Evolutionary conservation across 2,329 filamentous ascomycete genomes (phyloP), one percentile per base, ranked within the genome.

Genomic region (Aspergillus versicolor): DNA sequence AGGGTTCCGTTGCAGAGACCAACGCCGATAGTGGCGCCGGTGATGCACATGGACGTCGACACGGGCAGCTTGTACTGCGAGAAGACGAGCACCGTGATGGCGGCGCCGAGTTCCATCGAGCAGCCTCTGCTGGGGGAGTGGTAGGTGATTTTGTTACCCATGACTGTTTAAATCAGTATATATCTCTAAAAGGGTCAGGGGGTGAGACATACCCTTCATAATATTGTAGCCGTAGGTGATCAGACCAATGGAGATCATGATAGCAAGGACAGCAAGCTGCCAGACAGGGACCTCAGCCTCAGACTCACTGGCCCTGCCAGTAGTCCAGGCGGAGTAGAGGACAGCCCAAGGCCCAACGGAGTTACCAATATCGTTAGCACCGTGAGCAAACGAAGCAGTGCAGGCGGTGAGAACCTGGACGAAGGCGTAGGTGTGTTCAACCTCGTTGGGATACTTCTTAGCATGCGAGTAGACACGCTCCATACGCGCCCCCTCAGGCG

Each of bases 151-250:
- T 89, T 89, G 81, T 91, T 92, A 52, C 89, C 89, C 88, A 91
- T 91, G 74, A 89, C 86, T 86, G 63, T 61, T 51, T 67, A 59
- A 21, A 21, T 21, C 21, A 21, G 21, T 21, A 21, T 21, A 21
- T 21, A 21, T 21, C 17, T 13, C 5, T 24, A 44, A 3, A 15
- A 15, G n/a, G 3, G n/a, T 11, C 62, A 5, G 9, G 21, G 21
- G 19, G 43, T 7, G 5, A 12, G 5, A 21, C 81, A 73, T 75
- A 85, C 83, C 85, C 78, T 89, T 90, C 88, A 91, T 91, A 76
- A 91, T 91, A 79, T 91, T 91, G 79, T 91, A 91, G 9, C 88
- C 89, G 66, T 91, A 91, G 13, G 88, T 91, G 68, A 87, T 79
- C 56, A 91, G 80, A 64, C 88, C 89, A 42, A 86, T 61, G 46